A percentile compares a stretch with the other conserved stretches of the same genome.
These are phyloP conservation scores for Fusarium sororula DNA, from an alignment of 2,329 filamentous ascomycete species.

Conservation along the genomic window DNA sequence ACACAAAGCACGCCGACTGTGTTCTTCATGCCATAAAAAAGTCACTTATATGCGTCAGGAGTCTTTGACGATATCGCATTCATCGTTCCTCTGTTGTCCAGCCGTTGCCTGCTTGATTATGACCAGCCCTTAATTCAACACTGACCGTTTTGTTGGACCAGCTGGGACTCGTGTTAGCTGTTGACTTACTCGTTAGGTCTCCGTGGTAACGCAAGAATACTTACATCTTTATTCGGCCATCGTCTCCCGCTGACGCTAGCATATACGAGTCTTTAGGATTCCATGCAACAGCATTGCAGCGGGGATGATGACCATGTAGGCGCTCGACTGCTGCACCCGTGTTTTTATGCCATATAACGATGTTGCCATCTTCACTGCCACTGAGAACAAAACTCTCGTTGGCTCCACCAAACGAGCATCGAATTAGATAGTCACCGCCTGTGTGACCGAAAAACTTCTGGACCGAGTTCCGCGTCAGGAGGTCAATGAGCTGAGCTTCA, in stretches of 20 bases:
- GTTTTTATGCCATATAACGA: slow-evolving; percentile 92
- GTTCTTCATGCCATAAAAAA: background rate
- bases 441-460: slow-evolving; percentile 79
- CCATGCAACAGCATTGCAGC: slow-evolving; percentile 91
- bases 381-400: slow-evolving; percentile 91
- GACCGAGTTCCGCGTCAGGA: slow-evolving; percentile 75
- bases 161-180: slow-evolving; percentile 23
- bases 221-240: slow-evolving; percentile 85
- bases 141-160: slow-evolving; percentile 43
- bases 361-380: slow-evolving; percentile 81
- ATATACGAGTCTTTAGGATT: slow-evolving; percentile 83
- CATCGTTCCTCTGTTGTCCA: slow-evolving; percentile 35
- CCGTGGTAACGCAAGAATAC: slow-evolving; percentile 45
- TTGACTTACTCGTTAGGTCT: background rate
- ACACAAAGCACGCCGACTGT: background rate
- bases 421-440: slow-evolving; percentile 81
- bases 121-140: slow-evolving; percentile 34
- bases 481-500: slow-evolving; percentile 80
- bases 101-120: slow-evolving; percentile 32
- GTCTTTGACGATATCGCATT: background rate
- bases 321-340: slow-evolving; percentile 80
- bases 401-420: slow-evolving; percentile 86
- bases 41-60: background rate
- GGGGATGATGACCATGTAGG: slow-evolving; percentile 76
- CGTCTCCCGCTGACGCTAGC: slow-evolving; percentile 92